phyloP scores from a whole-genome alignment of 768 basidiomycete genomes.

The Mycena epipterygia region DNA sequence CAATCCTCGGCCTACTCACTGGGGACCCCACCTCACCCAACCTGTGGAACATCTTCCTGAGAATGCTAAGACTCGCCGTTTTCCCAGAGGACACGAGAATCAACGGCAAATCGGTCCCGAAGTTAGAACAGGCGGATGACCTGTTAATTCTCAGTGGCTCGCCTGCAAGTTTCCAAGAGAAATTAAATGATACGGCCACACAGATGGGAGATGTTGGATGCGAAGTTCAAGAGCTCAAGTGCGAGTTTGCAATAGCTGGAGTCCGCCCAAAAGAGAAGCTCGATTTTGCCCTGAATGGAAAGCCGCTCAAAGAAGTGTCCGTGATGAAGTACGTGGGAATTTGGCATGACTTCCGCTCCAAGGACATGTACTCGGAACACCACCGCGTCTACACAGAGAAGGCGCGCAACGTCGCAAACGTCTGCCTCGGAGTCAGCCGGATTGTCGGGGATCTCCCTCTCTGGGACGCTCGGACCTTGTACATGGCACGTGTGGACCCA shows the following conservation, averaged over 20 bases:
- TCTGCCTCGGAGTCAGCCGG: not conserved
- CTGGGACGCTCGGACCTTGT: not conserved
- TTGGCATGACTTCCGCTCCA: constrained; percentile 1
- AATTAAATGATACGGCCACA: not conserved
- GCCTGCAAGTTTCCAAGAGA: constrained; percentile 30
- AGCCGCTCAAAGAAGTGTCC: constrained; percentile 23
- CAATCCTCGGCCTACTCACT: constrained; percentile 40
- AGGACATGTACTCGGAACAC: not conserved
- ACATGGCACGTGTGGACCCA: not conserved
- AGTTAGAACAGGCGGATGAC: no score
- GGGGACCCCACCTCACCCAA: constrained; percentile 44
- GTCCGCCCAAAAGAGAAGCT: not conserved
- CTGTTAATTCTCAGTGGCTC: constrained; percentile 38
- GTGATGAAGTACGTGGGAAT: constrained; percentile 23
- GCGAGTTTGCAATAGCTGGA: not conserved
- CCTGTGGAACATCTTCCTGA: constrained; percentile 42
- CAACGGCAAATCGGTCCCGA: constrained; percentile 20
- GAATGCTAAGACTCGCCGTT: constrained; percentile 22
- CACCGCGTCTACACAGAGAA: not conserved
- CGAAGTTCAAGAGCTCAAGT: not conserved
- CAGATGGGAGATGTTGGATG: constrained; percentile 2
- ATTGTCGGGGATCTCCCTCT: not conserved
- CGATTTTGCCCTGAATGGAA: not conserved
- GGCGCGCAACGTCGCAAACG: not conserved
- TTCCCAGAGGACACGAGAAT: constrained; percentile 33